Conservation (phyloP, 306 rosid species). For the Inga leiocalycina region DNA sequence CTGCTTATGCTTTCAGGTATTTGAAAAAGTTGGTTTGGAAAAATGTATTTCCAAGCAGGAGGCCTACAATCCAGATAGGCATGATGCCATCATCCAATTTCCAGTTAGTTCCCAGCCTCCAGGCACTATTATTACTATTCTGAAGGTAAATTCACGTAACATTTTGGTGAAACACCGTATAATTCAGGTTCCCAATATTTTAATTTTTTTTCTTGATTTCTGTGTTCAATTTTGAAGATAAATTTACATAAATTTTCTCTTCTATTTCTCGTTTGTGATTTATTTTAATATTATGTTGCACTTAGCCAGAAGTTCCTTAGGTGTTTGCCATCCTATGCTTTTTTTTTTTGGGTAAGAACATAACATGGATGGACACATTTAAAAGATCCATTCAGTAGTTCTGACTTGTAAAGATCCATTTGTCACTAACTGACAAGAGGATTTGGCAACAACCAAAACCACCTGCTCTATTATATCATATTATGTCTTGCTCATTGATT, state of each 20-base stretch:
- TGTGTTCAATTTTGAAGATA: constrained; percentile 25
- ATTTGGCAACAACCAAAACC: neutral
- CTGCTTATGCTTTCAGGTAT: constrained; percentile 54
- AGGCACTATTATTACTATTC: constrained; percentile 70
- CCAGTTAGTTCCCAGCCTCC: constrained; percentile 81
- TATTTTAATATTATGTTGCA: neutral
- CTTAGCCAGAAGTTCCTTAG: neutral
- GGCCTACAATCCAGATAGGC: constrained; percentile 88
- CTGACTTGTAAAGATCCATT: neutral
- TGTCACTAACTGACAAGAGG: neutral
- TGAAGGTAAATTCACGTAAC: constrained; percentile 57
- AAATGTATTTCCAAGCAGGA: constrained; percentile 77
- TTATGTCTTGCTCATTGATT: neutral
- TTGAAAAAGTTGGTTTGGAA: constrained; percentile 75
- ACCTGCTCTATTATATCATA: neutral
- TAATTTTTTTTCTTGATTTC: neutral
- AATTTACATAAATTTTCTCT: neutral
- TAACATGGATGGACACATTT: neutral
- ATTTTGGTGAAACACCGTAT: neutral
- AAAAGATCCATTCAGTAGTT: neutral
- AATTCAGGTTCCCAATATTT: neutral
- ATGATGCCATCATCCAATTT: constrained; percentile 70
- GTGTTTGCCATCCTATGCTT: neutral
- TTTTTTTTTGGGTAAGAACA: neutral
- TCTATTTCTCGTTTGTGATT: neutral